Evolutionary conservation across 2,329 filamentous ascomycete species (phyloP), one percentile per base, ranked within the genome.

Genomic region (Fusarium illudens): DNA sequence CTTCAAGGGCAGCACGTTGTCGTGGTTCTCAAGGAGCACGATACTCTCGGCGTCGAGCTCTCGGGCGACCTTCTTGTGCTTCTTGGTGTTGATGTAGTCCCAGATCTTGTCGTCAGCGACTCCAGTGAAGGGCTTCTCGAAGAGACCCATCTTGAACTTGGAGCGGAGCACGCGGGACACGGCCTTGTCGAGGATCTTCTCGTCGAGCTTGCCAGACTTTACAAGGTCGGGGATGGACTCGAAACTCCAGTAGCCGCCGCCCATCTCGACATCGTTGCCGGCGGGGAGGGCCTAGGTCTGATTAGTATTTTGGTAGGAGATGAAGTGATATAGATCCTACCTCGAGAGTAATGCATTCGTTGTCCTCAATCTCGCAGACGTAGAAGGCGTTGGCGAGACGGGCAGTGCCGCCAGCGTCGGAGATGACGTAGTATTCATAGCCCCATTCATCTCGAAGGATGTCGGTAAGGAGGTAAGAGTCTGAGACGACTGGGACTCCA

Each of bases 191-290:
- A 93, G 86, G 25, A 85, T 73, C 6, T 84, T 79, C 27, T 87
- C 81, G 39, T 87, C 82, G 2, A 93, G 79, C 58, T 86, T 87
- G 1, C 89, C 89, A 2, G 84, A 82, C 56, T 86, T 78, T 15
- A 93, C 83, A 50, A 93, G 83, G 27, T 86, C 81, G 6, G 90
- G 89, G 53, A 93, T 92, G 33, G 83, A 85, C 67, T 88, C 83
- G 73, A 88, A 90, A 74, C 89, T 92, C 80, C 87, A 93, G 19
- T 88, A 90, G 19, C 91, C 91, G 36, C 91, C 90, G 12, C 91
- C 91, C 91, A 93, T 93, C 72, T 93, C 91, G 12, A 91, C 84
- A 70, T 93, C 91, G 51, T 88, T 90, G 4, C 91, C 91, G 5
- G 90, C 89, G 1, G 87, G 87, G 5, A 93, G 83, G 9, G 87